phyloP scores from a whole-genome alignment of 129 eudicot species.

The Silybum marianum region DNA sequence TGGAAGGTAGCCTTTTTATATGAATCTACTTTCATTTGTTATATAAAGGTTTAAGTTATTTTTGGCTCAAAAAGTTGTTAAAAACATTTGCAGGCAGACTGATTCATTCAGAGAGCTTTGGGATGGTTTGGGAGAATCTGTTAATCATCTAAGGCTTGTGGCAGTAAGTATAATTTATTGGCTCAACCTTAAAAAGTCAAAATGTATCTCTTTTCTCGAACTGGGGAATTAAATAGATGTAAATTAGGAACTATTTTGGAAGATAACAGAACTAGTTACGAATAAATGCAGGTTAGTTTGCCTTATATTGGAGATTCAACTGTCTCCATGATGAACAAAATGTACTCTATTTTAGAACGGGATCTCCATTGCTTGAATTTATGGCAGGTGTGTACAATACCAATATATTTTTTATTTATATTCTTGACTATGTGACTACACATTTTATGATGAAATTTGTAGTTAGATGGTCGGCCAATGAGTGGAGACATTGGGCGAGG shows the following conservation, averaged over 20 bases:
- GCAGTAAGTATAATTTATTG: conserved; percentile 64
- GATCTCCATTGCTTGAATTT: conserved; percentile 64
- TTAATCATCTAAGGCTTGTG: conserved; percentile 64
- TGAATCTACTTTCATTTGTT: background rate
- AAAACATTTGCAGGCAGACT: conserved; percentile 46
- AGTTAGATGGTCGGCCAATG: conserved; percentile 99
- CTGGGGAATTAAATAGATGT: background rate
- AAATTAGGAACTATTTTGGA: background rate
- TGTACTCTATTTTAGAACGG: conserved; percentile 66
- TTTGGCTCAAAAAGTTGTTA: background rate
- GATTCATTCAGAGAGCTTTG: conserved; percentile 70
- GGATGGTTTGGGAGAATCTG: conserved; percentile 78
- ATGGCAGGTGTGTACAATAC: conserved; percentile 74
- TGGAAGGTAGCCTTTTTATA: conserved; percentile 62
- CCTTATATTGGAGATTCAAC: conserved; percentile 71
- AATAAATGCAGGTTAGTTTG: conserved; percentile 72
- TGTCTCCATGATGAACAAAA: conserved; percentile 53
- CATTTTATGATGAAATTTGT: conserved; percentile 2
- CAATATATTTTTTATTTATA: background rate
- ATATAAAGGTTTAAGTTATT: background rate
- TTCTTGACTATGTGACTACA: background rate
- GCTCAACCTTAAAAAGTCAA: conserved; percentile 12
- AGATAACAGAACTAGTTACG: background rate
- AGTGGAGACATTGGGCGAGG: conserved; percentile 99
- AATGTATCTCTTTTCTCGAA: background rate